Percentiles rank a stretch among this genome's conserved stretches.
Conservation (phyloP, 2,329 filamentous ascomycete species). For the Stylonectria norvegica region DNA sequence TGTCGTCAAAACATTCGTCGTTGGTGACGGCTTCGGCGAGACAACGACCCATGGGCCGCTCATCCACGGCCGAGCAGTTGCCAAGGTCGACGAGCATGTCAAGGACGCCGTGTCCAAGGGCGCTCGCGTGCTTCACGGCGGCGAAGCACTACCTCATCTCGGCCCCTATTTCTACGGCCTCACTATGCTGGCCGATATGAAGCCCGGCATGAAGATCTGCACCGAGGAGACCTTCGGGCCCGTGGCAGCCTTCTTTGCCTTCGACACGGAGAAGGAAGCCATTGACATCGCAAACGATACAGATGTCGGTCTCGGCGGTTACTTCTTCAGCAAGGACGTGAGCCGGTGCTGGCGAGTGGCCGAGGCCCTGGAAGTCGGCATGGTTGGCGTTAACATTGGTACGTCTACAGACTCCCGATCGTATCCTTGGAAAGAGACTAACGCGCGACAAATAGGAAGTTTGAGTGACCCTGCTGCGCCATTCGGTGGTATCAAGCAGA, state of each 20-base stretch:
- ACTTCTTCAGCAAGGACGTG: constrained; percentile 58
- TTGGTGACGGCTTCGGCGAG: constrained; percentile 53
- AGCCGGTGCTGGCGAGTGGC: constrained; percentile 40
- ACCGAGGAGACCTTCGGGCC: constrained; percentile 71
- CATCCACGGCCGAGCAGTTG: constrained; percentile 62
- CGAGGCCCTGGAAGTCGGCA: constrained; percentile 46
- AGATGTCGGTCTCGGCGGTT: constrained; percentile 68
- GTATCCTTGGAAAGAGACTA: constrained; percentile 11
- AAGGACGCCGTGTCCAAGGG: constrained; percentile 61
- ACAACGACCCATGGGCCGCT: constrained; percentile 58
- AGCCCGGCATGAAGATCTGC: constrained; percentile 60
- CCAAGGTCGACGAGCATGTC: constrained; percentile 61
- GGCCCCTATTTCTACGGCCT: constrained; percentile 66
- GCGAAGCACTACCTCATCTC: constrained; percentile 54
- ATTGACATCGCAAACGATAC: constrained; percentile 61
- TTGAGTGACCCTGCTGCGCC: constrained; percentile 52
- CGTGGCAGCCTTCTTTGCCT: constrained; percentile 65
- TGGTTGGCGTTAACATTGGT: constrained; percentile 34
- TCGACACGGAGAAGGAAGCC: constrained; percentile 66
- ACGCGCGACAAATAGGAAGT: constrained; percentile 28
- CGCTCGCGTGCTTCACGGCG: constrained; percentile 56
- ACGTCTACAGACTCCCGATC: constrained; percentile 1
- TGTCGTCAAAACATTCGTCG: constrained; percentile 55
- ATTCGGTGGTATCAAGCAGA: constrained; percentile 76
- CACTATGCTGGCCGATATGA: constrained; percentile 67